Evolutionary conservation across 164 flowering plant genomes (phyloP).

Genomic region (Vitis rupestris): DNA sequence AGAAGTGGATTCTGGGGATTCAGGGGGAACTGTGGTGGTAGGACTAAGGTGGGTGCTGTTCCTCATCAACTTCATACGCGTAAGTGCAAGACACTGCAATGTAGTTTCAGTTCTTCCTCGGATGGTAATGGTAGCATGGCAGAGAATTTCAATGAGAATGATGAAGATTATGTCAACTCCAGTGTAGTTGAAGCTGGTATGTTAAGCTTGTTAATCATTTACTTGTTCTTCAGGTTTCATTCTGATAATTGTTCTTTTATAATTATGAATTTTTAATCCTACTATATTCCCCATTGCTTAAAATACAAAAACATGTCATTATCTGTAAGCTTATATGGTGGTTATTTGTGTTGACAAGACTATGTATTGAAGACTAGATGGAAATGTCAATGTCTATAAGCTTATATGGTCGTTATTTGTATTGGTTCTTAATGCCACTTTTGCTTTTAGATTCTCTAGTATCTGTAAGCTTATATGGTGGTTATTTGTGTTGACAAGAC

Average conservation of each 20-base stretch:
- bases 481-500: no score
- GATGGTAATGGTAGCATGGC: constrained; percentile 87
- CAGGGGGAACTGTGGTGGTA: constrained; percentile 23
- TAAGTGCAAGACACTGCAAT: constrained; percentile 32
- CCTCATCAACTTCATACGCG: constrained; percentile 17
- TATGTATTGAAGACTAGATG: neutral
- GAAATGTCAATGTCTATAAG: neutral
- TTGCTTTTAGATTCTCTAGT: no score
- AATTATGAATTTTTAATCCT: no score
- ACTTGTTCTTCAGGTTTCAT: neutral
- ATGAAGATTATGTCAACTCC: constrained; percentile 88
- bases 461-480: no score
- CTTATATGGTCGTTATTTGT: no score
- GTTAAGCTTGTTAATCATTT: neutral
- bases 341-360: no score
- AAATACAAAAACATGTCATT: no score
- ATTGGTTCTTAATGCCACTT: no score
- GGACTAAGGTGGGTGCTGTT: constrained; percentile 20
- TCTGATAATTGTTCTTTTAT: neutral
- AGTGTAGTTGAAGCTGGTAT: constrained; percentile 95
- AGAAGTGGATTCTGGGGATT: constrained; percentile 59
- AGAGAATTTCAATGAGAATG: constrained; percentile 77
- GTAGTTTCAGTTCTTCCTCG: constrained; percentile 80
- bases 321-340: no score
- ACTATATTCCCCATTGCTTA: no score